A percentile compares a stretch with the other conserved stretches of the same genome.
Conservation (phyloP, 768 basidiomycete genomes). For the Gyrodon lividus region DNA sequence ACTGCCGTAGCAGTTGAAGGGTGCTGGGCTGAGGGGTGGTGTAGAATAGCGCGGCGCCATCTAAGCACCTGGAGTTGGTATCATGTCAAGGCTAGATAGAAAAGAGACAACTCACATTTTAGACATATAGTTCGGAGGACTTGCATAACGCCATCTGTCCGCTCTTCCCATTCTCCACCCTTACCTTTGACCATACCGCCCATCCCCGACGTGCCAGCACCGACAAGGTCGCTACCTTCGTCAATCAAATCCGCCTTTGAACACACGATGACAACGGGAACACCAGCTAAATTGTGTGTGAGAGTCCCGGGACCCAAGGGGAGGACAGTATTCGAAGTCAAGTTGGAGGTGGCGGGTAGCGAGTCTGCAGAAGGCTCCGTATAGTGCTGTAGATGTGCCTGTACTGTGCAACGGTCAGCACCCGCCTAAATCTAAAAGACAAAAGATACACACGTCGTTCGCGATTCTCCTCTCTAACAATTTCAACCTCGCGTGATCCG, state of each 20-base stretch:
- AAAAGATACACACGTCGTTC: conserved; percentile 66
- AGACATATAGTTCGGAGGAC: conserved; percentile 89
- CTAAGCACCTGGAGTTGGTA: conserved; percentile 40
- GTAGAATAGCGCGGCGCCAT: conserved; percentile 91
- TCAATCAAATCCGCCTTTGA: conserved; percentile 94
- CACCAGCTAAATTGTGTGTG: conserved; percentile 80
- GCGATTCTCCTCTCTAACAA: conserved; percentile 74
- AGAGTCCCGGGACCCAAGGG: conserved; percentile 85
- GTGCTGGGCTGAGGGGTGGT: conserved; percentile 81
- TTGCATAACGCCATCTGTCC: conserved; percentile 94
- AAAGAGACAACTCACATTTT: conserved; percentile 63
- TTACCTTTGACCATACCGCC: conserved; percentile 91
- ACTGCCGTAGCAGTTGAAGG: conserved; percentile 73
- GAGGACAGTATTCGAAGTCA: conserved; percentile 63
- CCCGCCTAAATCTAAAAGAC: not conserved
- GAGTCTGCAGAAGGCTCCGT: conserved; percentile 74
- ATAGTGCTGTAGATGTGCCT: conserved; percentile 88
- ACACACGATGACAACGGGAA: conserved; percentile 87
- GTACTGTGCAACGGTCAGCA: conserved; percentile 50
- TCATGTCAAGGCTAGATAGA: not conserved
- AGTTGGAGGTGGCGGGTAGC: conserved; percentile 57
- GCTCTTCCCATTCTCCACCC: conserved; percentile 92
- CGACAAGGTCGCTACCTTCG: conserved; percentile 68
- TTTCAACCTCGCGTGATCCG: conserved; percentile 63
- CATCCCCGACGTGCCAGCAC: conserved; percentile 74